Percentiles rank a stretch among this genome's conserved stretches.
These are phyloP conservation scores for Atkinsonella hypoxylon DNA, from an alignment of 2,329 filamentous ascomycete genomes.

Conservation along the genomic window DNA sequence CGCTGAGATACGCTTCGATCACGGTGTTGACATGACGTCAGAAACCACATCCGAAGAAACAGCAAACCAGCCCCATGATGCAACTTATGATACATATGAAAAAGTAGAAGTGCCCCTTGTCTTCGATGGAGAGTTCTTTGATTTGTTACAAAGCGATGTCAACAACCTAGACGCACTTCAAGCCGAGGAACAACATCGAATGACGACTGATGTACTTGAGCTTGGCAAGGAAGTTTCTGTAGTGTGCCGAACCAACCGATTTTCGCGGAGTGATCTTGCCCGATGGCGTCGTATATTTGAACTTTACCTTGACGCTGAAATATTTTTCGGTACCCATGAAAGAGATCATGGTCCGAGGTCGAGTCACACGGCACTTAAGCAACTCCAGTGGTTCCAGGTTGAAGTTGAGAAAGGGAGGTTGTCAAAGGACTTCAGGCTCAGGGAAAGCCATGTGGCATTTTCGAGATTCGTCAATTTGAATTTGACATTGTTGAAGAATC, in stretches of 20 bases:
- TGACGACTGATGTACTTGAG: conserved; percentile 49
- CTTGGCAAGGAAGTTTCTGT: conserved; percentile 54
- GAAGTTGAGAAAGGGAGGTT: conserved; percentile 50
- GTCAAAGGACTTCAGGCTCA: conserved; percentile 50
- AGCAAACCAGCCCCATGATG: neutral
- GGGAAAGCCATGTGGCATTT: conserved; percentile 52
- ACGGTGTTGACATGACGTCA: neutral
- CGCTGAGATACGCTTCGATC: conserved; percentile 22
- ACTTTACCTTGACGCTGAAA: conserved; percentile 63
- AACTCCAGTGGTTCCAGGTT: conserved; percentile 61
- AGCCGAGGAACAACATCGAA: conserved; percentile 47
- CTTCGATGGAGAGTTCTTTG: conserved; percentile 72
- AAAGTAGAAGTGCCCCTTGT: conserved; percentile 62
- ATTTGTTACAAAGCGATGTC: conserved; percentile 60
- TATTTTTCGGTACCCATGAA: conserved; percentile 75
- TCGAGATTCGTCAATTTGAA: conserved; percentile 63
- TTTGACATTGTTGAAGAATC: conserved; percentile 59
- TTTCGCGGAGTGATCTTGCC: conserved; percentile 54
- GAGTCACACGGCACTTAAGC: conserved; percentile 51
- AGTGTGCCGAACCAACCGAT: conserved; percentile 51
- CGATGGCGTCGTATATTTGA: conserved; percentile 75
- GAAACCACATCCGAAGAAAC: neutral
- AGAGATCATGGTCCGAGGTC: conserved; percentile 55
- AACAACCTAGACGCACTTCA: conserved; percentile 58
- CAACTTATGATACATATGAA: conserved; percentile 13